Evolutionary conservation across 1,139 yeast species (phyloP).

Genomic region (Diutina scorzettiae): DNA sequence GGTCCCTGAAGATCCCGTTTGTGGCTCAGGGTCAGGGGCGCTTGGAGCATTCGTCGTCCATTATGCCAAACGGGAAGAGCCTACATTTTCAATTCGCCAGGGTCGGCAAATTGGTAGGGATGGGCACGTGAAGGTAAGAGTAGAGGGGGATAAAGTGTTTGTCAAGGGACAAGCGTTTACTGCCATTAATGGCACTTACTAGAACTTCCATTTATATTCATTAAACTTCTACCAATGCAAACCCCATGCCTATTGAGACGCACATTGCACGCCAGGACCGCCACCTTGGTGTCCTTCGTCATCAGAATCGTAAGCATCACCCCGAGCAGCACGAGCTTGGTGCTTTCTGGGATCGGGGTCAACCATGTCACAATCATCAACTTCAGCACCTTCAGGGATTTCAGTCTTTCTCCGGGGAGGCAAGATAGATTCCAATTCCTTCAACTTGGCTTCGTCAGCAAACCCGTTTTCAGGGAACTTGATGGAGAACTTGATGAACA

Average conservation of each 20-base stretch:
- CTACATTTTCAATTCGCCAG: neutral
- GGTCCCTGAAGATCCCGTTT: constrained; percentile 37
- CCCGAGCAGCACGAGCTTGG: constrained; percentile 31
- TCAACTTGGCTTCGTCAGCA: constrained; percentile 54
- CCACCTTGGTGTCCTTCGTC: constrained; percentile 52
- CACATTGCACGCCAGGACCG: constrained; percentile 80
- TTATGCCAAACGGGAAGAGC: neutral
- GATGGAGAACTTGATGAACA: constrained; percentile 56
- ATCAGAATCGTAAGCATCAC: constrained; percentile 51
- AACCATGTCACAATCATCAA: constrained; percentile 74
- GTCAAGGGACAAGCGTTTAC: constrained; percentile 4
- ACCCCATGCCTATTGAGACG: constrained; percentile 43
- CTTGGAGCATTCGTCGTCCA: constrained; percentile 9
- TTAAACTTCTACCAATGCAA: neutral
- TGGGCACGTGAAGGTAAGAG: neutral
- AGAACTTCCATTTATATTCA: neutral
- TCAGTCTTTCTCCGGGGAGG: constrained; percentile 48
- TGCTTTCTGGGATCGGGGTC: constrained; percentile 56
- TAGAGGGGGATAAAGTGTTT: neutral
- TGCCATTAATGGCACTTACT: neutral
- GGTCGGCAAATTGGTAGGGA: constrained; percentile 1
- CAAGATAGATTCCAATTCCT: constrained; percentile 49
- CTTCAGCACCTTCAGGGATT: constrained; percentile 52
- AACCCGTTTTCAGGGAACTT: constrained; percentile 61
- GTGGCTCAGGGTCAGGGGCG: constrained; percentile 39